Percentiles rank a stretch among this genome's conserved stretches.
phyloP scores from a whole-genome alignment of 2,329 filamentous ascomycete genomes.

The Xylaria arbuscula region DNA sequence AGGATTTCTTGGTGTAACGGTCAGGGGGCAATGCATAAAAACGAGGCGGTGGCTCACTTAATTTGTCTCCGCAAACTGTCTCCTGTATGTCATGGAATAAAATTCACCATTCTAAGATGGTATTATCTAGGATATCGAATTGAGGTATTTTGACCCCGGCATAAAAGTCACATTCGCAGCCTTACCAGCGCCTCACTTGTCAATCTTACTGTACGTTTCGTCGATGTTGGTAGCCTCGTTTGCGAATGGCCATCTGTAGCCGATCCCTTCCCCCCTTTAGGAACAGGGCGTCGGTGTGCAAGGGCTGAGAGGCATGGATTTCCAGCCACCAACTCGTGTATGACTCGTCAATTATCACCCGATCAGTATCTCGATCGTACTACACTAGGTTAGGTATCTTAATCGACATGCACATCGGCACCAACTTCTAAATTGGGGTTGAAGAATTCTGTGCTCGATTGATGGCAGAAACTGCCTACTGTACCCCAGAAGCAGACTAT shows the following conservation, averaged over 20 bases:
- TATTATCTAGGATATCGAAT: not conserved
- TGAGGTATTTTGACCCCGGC: not conserved
- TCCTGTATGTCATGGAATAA: not conserved
- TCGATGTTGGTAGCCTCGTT: constrained; percentile 13
- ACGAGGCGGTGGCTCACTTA: not conserved
- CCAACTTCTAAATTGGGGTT: too few species aligned
- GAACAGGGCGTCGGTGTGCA: constrained; percentile 11
- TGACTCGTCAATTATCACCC: constrained; percentile 13
- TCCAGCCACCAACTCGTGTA: constrained; percentile 2
- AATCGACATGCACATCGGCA: constrained; percentile 1
- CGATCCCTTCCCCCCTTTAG: constrained; percentile 15
- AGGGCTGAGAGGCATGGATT: constrained; percentile 5
- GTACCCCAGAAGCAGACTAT: not conserved
- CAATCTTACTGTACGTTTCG: not conserved
- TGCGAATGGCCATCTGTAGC: constrained; percentile 11
- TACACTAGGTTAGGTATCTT: not conserved
- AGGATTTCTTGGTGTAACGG: not conserved
- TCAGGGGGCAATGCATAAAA: not conserved
- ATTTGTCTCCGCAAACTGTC: not conserved
- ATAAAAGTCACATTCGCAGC: not conserved
- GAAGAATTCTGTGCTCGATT: constrained; percentile 1
- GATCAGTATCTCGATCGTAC: constrained; percentile 4
- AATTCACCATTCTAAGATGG: not conserved
- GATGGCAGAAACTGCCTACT: constrained; percentile 3
- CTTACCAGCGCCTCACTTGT: constrained; percentile 7